A percentile compares a stretch with the other conserved stretches of the same genome.
These are phyloP conservation scores for Acacia confusa DNA, from an alignment of 306 rosid genomes.

Conservation along the genomic window DNA sequence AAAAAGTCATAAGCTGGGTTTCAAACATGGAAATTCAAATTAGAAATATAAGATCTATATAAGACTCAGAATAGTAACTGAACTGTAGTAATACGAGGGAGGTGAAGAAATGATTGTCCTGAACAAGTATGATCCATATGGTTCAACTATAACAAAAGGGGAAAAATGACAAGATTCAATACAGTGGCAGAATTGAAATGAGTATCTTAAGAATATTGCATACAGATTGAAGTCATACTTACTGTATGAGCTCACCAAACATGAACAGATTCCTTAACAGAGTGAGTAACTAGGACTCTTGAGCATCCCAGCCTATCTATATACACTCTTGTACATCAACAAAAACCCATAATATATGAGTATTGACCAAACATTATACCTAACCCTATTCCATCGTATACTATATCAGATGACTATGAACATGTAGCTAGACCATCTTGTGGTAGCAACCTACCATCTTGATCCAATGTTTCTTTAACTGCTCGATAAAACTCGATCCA, in stretches of 20 bases:
- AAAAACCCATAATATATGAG: slow-evolving; percentile 37
- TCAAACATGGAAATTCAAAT: slow-evolving; percentile 5
- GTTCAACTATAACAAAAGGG: slow-evolving; percentile 9
- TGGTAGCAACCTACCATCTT: slow-evolving; percentile 53
- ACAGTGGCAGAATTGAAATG: slow-evolving; percentile 25
- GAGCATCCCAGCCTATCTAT: slow-evolving; percentile 48
- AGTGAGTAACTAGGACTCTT: slow-evolving; percentile 39
- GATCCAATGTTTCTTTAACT: slow-evolving; percentile 63
- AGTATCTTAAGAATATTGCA: slow-evolving; percentile 29
- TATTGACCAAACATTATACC: slow-evolving; percentile 28
- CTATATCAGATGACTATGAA: slow-evolving; percentile 54
- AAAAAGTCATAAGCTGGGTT: slow-evolving; percentile 5
- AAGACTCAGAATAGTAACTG: neutral
- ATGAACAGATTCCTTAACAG: slow-evolving; percentile 35
- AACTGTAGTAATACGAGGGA: neutral
- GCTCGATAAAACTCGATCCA: slow-evolving; percentile 79
- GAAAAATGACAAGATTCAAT: slow-evolving; percentile 18
- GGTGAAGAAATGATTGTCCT: neutral
- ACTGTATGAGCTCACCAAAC: slow-evolving; percentile 45
- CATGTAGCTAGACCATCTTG: slow-evolving; percentile 74
- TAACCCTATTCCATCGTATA: slow-evolving; percentile 28
- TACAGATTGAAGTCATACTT: slow-evolving; percentile 39
- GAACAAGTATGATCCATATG: neutral
- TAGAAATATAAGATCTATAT: neutral
- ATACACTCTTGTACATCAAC: slow-evolving; percentile 49